A percentile compares a stretch with the other conserved stretches of the same genome.
Conservation (phyloP, 768 basidiomycete species). For the Tephrocybe sp. region DNA sequence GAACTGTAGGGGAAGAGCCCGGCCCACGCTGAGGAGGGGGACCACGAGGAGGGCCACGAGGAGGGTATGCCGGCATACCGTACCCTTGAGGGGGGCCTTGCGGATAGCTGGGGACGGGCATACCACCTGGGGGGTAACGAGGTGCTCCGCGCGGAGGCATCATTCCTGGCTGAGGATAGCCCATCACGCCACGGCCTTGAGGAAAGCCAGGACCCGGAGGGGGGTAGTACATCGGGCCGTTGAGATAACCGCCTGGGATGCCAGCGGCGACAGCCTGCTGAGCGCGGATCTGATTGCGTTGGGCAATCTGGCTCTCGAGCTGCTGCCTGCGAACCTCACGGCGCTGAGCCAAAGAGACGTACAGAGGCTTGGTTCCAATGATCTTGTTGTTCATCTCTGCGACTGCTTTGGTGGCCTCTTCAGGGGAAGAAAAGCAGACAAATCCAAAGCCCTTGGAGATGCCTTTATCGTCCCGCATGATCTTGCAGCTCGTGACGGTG, state of each 20-base stretch:
- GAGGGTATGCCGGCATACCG: slow-evolving; percentile 67
- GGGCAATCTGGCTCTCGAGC: slow-evolving; percentile 97
- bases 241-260: slow-evolving; percentile 81
- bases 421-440: slow-evolving; percentile 97
- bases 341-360: slow-evolving; percentile 97
- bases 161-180: slow-evolving; percentile 83
- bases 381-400: slow-evolving; percentile 99
- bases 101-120: slow-evolving; percentile 74
- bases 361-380: slow-evolving; percentile 97
- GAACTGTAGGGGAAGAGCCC: slow-evolving; percentile 67
- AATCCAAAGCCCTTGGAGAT: slow-evolving; percentile 97
- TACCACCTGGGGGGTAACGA: slow-evolving; percentile 41
- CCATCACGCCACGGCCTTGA: slow-evolving; percentile 77
- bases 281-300: slow-evolving; percentile 96
- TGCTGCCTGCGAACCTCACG: slow-evolving; percentile 98
- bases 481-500: slow-evolving; percentile 96
- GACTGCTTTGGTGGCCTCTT: slow-evolving; percentile 98
- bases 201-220: slow-evolving; percentile 80
- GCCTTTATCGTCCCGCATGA: slow-evolving; percentile 97
- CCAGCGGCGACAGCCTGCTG: slow-evolving; percentile 92
- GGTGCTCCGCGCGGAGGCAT: slow-evolving; percentile 78
- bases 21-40: slow-evolving; percentile 67
- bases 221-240: slow-evolving; percentile 85
- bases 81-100: slow-evolving; percentile 76
- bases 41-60: slow-evolving; percentile 55